Evolutionary conservation across 257 asterid genomes (phyloP).

Genomic region (Solanum bulbocastanum): DNA sequence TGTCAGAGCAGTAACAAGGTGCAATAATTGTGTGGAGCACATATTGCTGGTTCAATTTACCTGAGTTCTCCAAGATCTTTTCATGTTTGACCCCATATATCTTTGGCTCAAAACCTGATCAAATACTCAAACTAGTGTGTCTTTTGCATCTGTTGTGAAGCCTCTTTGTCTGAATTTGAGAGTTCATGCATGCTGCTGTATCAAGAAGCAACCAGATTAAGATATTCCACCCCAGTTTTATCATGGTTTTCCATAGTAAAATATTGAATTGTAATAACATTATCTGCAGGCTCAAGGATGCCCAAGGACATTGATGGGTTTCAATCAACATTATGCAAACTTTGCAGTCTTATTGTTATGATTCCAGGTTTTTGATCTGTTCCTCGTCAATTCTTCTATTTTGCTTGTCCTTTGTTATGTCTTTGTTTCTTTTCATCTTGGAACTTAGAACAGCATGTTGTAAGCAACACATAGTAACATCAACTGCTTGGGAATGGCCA

Average conservation of each 20-base stretch:
- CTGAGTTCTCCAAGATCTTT: background rate
- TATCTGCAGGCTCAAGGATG: constrained; percentile 32
- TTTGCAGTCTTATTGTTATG: constrained; percentile 61
- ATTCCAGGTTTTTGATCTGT: constrained; percentile 51
- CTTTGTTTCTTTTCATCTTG: background rate
- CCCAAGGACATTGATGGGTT: constrained; percentile 37
- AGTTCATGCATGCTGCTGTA: background rate
- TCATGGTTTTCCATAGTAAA: background rate
- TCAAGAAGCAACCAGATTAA: constrained; percentile 1
- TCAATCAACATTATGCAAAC: constrained; percentile 47
- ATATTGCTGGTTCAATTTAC: background rate
- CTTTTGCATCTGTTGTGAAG: background rate
- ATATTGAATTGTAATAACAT: constrained; percentile 12
- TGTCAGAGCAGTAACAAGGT: background rate
- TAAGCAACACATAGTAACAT: background rate
- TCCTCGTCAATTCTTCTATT: background rate
- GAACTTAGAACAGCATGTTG: background rate
- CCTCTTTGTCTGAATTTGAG: background rate
- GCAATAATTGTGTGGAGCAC: background rate
- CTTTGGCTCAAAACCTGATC: background rate
- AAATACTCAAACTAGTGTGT: background rate
- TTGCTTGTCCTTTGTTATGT: background rate
- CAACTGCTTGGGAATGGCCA: background rate
- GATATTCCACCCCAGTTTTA: background rate
- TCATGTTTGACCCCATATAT: background rate